phyloP scores from a whole-genome alignment of 2,329 filamentous ascomycete genomes.

The Capronia epimyces region DNA sequence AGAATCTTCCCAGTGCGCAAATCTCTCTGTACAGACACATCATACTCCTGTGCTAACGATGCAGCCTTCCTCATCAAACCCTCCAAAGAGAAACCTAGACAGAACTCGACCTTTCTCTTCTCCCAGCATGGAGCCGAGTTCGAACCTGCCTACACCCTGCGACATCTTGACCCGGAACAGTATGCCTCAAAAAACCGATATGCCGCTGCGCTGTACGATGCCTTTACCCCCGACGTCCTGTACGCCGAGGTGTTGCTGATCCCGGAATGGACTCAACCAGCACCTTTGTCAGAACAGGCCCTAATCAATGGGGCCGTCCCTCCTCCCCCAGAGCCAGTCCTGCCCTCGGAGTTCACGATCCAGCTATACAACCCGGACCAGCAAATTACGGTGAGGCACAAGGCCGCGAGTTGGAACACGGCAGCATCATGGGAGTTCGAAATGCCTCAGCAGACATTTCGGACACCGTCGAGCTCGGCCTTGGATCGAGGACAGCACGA shows the following conservation, averaged over 20 bases:
- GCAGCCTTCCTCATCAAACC: slow-evolving; percentile 57
- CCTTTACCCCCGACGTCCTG: slow-evolving; percentile 71
- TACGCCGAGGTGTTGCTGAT: slow-evolving; percentile 80
- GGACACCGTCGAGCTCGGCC: slow-evolving; percentile 68
- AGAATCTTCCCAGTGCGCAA: slow-evolving; percentile 70
- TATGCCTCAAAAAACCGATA: slow-evolving; percentile 74
- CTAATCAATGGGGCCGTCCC: slow-evolving; percentile 61
- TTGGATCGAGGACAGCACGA: slow-evolving; percentile 68
- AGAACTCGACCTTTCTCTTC: slow-evolving; percentile 39
- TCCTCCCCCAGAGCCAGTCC: slow-evolving; percentile 63
- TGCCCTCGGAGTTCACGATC: slow-evolving; percentile 73
- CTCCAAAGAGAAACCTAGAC: slow-evolving; percentile 42
- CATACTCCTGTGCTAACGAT: slow-evolving; percentile 15
- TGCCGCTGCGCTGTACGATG: slow-evolving; percentile 77
- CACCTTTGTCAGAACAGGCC: slow-evolving; percentile 73
- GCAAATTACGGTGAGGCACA: slow-evolving; percentile 61
- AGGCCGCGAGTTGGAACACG: slow-evolving; percentile 72
- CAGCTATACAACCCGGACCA: slow-evolving; percentile 94
- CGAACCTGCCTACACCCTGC: slow-evolving; percentile 71
- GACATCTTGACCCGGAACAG: slow-evolving; percentile 65
- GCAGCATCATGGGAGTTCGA: slow-evolving; percentile 85
- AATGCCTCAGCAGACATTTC: slow-evolving; percentile 80
- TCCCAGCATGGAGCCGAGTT: slow-evolving; percentile 76
- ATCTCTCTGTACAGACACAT: slow-evolving; percentile 7
- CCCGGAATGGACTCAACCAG: slow-evolving; percentile 80